A percentile compares a stretch with the other conserved stretches of the same genome.
Evolutionary conservation across 768 basidiomycete species (phyloP).

Genomic region (Russula emetica): DNA sequence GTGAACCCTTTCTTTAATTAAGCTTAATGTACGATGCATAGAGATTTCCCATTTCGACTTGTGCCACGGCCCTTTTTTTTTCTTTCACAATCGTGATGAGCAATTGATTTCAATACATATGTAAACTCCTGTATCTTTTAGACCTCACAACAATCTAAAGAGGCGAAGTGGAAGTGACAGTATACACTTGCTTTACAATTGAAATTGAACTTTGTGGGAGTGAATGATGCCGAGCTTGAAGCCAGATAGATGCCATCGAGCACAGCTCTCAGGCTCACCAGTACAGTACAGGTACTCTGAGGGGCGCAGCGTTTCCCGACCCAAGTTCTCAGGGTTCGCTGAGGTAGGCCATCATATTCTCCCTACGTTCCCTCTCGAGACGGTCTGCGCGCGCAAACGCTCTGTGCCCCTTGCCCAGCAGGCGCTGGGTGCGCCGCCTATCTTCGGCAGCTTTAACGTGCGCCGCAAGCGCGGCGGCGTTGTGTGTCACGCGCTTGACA

Average conservation of each 20-base stretch:
- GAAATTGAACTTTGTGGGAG: background rate
- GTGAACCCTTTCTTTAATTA: slow-evolving; percentile 20
- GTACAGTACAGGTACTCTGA: background rate
- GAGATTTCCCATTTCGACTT: slow-evolving; percentile 13
- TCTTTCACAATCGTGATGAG: slow-evolving; percentile 1
- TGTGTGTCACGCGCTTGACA: slow-evolving; percentile 67
- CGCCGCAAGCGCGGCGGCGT: slow-evolving; percentile 57
- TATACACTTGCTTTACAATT: background rate
- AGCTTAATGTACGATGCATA: slow-evolving; percentile 29
- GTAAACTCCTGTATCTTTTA: slow-evolving; percentile 27
- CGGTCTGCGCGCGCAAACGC: slow-evolving; percentile 52
- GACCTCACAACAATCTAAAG: slow-evolving; percentile 23
- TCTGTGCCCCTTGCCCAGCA: slow-evolving; percentile 54
- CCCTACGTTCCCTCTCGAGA: slow-evolving; percentile 51
- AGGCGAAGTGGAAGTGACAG: background rate
- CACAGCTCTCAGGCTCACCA: background rate
- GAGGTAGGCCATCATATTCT: slow-evolving; percentile 58
- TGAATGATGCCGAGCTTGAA: background rate
- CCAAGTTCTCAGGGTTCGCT: slow-evolving; percentile 39
- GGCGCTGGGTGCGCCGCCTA: slow-evolving; percentile 46
- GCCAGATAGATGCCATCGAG: background rate
- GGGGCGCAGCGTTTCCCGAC: background rate
- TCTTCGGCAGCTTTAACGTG: slow-evolving; percentile 58
- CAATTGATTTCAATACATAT: slow-evolving; percentile 13
- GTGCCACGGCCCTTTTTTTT: slow-evolving; percentile 4